phyloP scores from a whole-genome alignment of 2,329 filamentous ascomycete genomes.

The Exutisphaerella laricina region DNA sequence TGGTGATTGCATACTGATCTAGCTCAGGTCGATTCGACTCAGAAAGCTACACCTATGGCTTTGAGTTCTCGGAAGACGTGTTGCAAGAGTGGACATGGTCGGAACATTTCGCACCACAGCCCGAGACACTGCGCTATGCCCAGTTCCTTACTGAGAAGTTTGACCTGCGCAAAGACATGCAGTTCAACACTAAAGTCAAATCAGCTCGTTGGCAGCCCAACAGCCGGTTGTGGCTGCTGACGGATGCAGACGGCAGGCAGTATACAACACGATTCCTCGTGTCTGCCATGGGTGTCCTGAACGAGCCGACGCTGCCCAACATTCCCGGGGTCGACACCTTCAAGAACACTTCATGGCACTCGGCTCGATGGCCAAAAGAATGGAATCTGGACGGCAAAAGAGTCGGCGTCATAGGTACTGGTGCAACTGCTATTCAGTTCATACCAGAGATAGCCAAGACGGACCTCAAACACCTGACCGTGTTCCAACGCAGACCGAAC shows the following conservation, averaged over 20 bases:
- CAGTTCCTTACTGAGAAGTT: slow-evolving; percentile 32
- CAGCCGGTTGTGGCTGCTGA: slow-evolving; percentile 29
- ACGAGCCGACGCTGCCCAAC: slow-evolving; percentile 32
- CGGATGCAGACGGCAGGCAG: slow-evolving; percentile 19
- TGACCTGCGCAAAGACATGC: slow-evolving; percentile 35
- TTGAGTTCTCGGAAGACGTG: slow-evolving; percentile 29
- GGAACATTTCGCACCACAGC: slow-evolving; percentile 33
- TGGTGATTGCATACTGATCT: neutral
- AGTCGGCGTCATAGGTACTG: slow-evolving; percentile 35
- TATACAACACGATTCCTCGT: slow-evolving; percentile 31
- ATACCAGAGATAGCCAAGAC: slow-evolving; percentile 24
- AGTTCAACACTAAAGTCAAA: slow-evolving; percentile 38
- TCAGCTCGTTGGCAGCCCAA: slow-evolving; percentile 33
- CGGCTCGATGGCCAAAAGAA: slow-evolving; percentile 30
- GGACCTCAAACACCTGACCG: slow-evolving; percentile 39
- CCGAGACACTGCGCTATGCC: slow-evolving; percentile 35
- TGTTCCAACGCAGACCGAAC: slow-evolving; percentile 64
- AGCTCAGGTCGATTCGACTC: slow-evolving; percentile 10
- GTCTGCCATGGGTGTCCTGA: slow-evolving; percentile 33
- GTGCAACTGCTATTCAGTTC: slow-evolving; percentile 29
- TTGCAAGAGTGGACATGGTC: slow-evolving; percentile 32
- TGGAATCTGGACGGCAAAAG: slow-evolving; percentile 28
- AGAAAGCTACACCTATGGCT: slow-evolving; percentile 23
- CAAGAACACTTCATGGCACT: slow-evolving; percentile 33
- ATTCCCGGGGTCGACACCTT: slow-evolving; percentile 34